A percentile compares a stretch with the other conserved stretches of the same genome.
Evolutionary conservation across 2,329 filamentous ascomycete species (phyloP).

Genomic region (Conoideocrella luteorostrata): DNA sequence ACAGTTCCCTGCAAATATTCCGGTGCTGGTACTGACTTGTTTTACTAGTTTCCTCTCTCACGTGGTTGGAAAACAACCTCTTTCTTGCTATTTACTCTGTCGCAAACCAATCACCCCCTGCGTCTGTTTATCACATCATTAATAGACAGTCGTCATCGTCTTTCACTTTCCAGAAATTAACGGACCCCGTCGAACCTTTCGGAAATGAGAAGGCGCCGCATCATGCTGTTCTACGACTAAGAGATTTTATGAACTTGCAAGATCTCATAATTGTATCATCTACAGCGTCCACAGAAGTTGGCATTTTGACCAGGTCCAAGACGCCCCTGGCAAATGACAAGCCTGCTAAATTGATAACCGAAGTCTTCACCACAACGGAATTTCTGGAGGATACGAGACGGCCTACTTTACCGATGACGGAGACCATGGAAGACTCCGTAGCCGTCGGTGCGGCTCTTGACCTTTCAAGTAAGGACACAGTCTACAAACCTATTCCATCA

Average conservation of each 20-base stretch:
- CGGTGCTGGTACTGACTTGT: slow-evolving; percentile 12
- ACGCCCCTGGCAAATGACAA: slow-evolving; percentile 57
- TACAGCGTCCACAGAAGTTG: slow-evolving; percentile 72
- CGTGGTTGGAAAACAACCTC: slow-evolving; percentile 82
- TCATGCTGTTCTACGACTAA: slow-evolving; percentile 70
- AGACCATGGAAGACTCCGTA: slow-evolving; percentile 57
- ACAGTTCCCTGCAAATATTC: background rate
- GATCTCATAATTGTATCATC: slow-evolving; percentile 79
- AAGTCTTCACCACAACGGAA: slow-evolving; percentile 67
- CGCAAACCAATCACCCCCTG: slow-evolving; percentile 48
- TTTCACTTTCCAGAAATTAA: slow-evolving; percentile 68
- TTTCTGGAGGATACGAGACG: slow-evolving; percentile 67
- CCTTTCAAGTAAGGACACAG: slow-evolving; percentile 73
- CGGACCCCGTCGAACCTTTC: slow-evolving; percentile 69
- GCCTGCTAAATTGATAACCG: slow-evolving; percentile 51
- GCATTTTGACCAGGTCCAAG: slow-evolving; percentile 69
- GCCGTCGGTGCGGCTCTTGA: slow-evolving; percentile 77
- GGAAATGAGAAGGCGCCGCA: slow-evolving; percentile 61
- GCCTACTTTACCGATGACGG: slow-evolving; percentile 67
- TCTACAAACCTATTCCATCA: slow-evolving; percentile 68
- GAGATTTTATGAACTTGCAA: slow-evolving; percentile 72
- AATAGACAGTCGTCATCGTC: slow-evolving; percentile 53
- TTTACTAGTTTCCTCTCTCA: slow-evolving; percentile 63
- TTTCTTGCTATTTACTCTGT: slow-evolving; percentile 78
- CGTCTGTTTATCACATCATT: slow-evolving; percentile 74